phyloP scores from a whole-genome alignment of 1,139 yeast species.

The Pichia sp. region DNA sequence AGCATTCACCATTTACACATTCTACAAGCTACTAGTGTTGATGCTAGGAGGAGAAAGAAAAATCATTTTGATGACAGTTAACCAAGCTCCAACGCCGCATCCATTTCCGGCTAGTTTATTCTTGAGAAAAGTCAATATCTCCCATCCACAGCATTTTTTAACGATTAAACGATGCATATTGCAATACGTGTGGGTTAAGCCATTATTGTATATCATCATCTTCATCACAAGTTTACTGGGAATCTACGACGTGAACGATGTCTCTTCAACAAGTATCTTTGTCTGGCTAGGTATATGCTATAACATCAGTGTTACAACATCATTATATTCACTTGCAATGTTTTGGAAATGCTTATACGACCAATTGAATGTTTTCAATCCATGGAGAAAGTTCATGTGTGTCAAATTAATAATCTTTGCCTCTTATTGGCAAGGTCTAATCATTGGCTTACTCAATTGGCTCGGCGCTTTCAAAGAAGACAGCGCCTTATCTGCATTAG shows the following conservation, averaged over 20 bases:
- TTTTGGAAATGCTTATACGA: conserved; percentile 87
- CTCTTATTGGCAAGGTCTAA: conserved; percentile 93
- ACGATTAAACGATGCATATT: conserved; percentile 79
- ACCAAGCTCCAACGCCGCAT: conserved; percentile 70
- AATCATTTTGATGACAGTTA: conserved; percentile 69
- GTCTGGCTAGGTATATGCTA: conserved; percentile 71
- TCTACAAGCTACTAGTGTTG: conserved; percentile 77
- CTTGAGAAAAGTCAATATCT: conserved; percentile 67
- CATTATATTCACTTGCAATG: conserved; percentile 81
- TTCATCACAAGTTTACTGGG: conserved; percentile 52
- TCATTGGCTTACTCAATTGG: conserved; percentile 59
- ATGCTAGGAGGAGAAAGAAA: conserved; percentile 91
- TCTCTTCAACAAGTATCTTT: conserved; percentile 50
- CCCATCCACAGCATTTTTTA: conserved; percentile 81
- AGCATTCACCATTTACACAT: conserved; percentile 93
- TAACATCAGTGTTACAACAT: conserved; percentile 76
- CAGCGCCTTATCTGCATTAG: conserved; percentile 23
- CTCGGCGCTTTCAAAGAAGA: conserved; percentile 47
- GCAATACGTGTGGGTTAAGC: conserved; percentile 96
- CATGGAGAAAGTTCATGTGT: conserved; percentile 90
- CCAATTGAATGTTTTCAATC: conserved; percentile 78
- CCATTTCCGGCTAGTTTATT: conserved; percentile 57
- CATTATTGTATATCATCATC: conserved; percentile 62
- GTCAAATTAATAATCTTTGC: conserved; percentile 94
- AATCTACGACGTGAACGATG: conserved; percentile 49